phyloP scores from a whole-genome alignment of 306 rosid genomes.

The Echinosophora koreensis region DNA sequence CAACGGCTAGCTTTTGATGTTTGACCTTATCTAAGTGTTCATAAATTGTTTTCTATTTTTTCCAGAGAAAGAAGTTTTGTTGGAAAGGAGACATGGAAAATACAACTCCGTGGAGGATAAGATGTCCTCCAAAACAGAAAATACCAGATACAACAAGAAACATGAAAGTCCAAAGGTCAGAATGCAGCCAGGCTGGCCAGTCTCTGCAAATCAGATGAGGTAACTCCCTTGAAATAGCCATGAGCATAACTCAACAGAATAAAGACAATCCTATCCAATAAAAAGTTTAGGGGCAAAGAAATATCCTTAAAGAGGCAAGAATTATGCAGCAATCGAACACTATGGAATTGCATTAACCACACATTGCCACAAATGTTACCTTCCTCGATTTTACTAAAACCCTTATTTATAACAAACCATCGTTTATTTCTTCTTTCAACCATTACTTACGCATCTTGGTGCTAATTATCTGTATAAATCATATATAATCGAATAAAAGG shows the following conservation, averaged over 20 bases:
- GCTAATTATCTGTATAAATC: slow-evolving; percentile 3
- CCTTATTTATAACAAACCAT: neutral
- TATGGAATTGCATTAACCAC: neutral
- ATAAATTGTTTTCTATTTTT: neutral
- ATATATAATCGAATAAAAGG: slow-evolving; percentile 12
- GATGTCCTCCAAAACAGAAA: neutral
- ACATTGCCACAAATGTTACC: neutral
- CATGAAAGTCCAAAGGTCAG: neutral
- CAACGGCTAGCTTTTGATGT: neutral
- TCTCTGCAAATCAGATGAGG: slow-evolving; percentile 3
- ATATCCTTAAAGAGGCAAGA: slow-evolving; percentile 19
- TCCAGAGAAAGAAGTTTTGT: neutral
- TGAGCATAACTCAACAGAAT: neutral
- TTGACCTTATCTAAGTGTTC: slow-evolving; percentile 25
- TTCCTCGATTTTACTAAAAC: slow-evolving; percentile 4
- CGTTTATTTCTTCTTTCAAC: neutral
- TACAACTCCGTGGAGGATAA: neutral
- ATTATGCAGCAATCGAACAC: neutral
- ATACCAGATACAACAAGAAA: slow-evolving; percentile 4
- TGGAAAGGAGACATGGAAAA: slow-evolving; percentile 1
- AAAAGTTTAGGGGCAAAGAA: slow-evolving; percentile 3
- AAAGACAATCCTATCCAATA: slow-evolving; percentile 14
- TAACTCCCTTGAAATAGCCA: neutral
- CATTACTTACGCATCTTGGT: neutral
- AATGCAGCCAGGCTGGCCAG: neutral